Base-by-base conservation (phyloP, 192 early-diverging fungal genomes). In the Coemansia sp. region DNA sequence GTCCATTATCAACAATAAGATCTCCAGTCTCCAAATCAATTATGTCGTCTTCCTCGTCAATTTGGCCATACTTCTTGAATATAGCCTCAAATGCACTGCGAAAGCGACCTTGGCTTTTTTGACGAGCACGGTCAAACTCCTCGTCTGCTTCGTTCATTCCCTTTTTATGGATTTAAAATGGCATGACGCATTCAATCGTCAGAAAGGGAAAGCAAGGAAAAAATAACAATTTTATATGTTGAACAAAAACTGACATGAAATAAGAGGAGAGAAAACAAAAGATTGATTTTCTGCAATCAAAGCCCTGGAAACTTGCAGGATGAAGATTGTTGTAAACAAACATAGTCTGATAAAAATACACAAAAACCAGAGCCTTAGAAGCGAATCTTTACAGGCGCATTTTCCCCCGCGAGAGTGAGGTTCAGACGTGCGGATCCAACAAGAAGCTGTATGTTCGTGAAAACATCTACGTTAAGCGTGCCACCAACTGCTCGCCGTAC, bases 11-110 rank as follows among this genome's bases (percentile, higher is more conserved):
- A 13, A 74, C 76, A 41, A 79, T 53, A 36, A 79, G 59, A 40
- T 63, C 10, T 4, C 68, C 71, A 3, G 71, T 79, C 20, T 45
- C 20, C 42, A 79, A 49, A 62, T 79, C 71, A 11, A 79, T 60
- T 32, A 79, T 73, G 14, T 79, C 76, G 61, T 79, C 76, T 4
- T 79, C 64, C 36, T 73, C 70, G 40, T 79, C 76, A n/a, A 73
- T 62, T 10, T 70, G 65, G 15, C 76, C 70, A 49, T 79, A 79
- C 42, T 79, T 79, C 36, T 62, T 64, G 25, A 73, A 79, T 63
- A 79, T 79, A 20, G 76, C 67, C 19, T 79, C 71, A 38, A 79
- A 79, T 9, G 76, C 71, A 38, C 65, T 68, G 61, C 70, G 76
- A 19, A 79, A 73, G 19, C 76, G 76, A 1, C 61, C 65, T 57